These are phyloP conservation scores for Coccinonectria pachysandricola DNA, from an alignment of 2,329 filamentous ascomycete species.

Conservation along the genomic window DNA sequence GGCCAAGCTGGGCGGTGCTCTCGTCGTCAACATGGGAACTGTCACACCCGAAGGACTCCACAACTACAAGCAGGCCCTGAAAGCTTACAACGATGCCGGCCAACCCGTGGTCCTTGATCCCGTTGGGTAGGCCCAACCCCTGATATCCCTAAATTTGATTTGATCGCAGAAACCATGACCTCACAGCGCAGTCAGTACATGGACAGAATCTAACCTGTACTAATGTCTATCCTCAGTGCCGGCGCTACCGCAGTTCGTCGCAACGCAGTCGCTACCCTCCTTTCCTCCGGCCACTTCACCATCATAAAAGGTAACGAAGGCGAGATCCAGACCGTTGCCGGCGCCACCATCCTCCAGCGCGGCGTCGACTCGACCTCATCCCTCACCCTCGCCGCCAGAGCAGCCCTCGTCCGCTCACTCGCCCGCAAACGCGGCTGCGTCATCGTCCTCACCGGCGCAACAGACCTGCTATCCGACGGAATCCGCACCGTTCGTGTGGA, in stretches of 20 bases:
- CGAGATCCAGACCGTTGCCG: constrained; percentile 68
- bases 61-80: constrained; percentile 64
- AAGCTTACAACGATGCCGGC: constrained; percentile 68
- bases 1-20: constrained; percentile 61
- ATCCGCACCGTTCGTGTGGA: constrained; percentile 52
- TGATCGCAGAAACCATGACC: no score
- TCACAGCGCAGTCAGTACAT: no score
- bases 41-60: constrained; percentile 63
- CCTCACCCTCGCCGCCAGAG: constrained; percentile 41
- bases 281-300: constrained; percentile 67
- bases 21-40: constrained; percentile 94
- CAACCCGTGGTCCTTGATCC: constrained; percentile 79
- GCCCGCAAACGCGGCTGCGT: constrained; percentile 62
- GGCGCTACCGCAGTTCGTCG: constrained; percentile 70
- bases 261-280: constrained; percentile 58
- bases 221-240: no score
- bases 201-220: no score
- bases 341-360: constrained; percentile 48
- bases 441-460: constrained; percentile 71
- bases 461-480: constrained; percentile 72
- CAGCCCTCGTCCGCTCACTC: constrained; percentile 51
- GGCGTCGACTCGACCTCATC: constrained; percentile 72
- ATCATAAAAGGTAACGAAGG: constrained; percentile 92
- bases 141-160: neutral
- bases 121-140: constrained; percentile 51